Conservation (phyloP, 2,329 filamentous ascomycete genomes). For the Clonostachys rosea region DNA sequence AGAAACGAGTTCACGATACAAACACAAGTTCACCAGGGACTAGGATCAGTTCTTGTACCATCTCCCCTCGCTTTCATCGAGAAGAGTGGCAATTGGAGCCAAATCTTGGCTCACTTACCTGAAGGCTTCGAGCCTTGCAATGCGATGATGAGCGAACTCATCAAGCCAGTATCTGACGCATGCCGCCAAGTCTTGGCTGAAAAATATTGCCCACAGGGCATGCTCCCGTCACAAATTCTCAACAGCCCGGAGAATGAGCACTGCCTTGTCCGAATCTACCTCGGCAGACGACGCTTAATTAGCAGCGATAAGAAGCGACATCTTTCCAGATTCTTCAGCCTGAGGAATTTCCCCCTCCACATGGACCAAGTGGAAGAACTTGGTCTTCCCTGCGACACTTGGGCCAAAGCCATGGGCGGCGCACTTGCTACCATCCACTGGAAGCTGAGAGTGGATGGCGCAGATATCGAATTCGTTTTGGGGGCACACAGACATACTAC, state of each 20-base stretch:
- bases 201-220: slow-evolving; percentile 3
- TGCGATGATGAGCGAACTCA: slow-evolving; percentile 10
- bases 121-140: slow-evolving; percentile 6
- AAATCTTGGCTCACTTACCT: slow-evolving; percentile 6
- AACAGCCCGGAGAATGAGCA: background rate
- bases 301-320: background rate
- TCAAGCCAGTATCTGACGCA: slow-evolving; percentile 4
- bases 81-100: background rate
- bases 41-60: background rate
- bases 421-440: slow-evolving; percentile 46
- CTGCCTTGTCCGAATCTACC: slow-evolving; percentile 3
- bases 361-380: slow-evolving; percentile 43
- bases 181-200: slow-evolving; percentile 5
- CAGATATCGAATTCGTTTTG: slow-evolving; percentile 53
- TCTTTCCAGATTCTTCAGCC: slow-evolving; percentile 18
- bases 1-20: slow-evolving; percentile 8
- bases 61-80: background rate
- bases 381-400: slow-evolving; percentile 20
- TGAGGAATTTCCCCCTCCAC: slow-evolving; percentile 45
- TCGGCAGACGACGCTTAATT: slow-evolving; percentile 1
- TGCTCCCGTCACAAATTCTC: background rate
- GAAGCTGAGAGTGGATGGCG: slow-evolving; percentile 38
- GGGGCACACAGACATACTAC: slow-evolving; percentile 12
- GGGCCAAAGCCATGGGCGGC: slow-evolving; percentile 40
- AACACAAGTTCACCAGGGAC: background rate